A percentile compares a stretch with the other conserved stretches of the same genome.
Evolutionary conservation across 306 rosid species (phyloP).

Genomic region (Begonia masoniana): DNA sequence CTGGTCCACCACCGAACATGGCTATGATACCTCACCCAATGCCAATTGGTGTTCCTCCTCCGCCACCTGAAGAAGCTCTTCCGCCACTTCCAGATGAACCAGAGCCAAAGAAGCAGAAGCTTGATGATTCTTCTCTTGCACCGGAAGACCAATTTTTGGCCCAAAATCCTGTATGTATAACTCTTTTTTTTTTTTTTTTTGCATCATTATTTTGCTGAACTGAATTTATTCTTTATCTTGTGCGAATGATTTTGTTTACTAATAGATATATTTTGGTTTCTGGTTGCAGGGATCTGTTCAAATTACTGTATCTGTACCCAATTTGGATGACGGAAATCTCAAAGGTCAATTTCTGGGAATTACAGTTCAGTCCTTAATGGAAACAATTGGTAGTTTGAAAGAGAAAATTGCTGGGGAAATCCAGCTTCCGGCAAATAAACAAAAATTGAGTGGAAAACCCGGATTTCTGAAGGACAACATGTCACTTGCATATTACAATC

Average conservation of each 20-base stretch:
- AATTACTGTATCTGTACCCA: slow-evolving; percentile 65
- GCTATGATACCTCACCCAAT: slow-evolving; percentile 75
- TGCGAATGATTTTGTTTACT: not conserved
- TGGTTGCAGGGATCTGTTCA: slow-evolving; percentile 56
- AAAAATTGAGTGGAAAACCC: slow-evolving; percentile 90
- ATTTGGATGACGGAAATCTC: slow-evolving; percentile 87
- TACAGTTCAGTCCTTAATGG: slow-evolving; percentile 64
- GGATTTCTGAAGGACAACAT: slow-evolving; percentile 94
- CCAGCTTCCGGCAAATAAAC: slow-evolving; percentile 96
- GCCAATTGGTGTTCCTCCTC: slow-evolving; percentile 79
- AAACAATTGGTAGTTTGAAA: slow-evolving; percentile 77
- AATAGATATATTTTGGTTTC: slow-evolving; percentile 1
- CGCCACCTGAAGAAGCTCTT: slow-evolving; percentile 94
- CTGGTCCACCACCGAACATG: slow-evolving; percentile 47
- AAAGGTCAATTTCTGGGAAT: slow-evolving; percentile 78
- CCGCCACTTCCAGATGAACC: slow-evolving; percentile 96
- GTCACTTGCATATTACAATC: slow-evolving; percentile 83
- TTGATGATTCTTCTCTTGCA: slow-evolving; percentile 66
- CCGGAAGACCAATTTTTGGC: slow-evolving; percentile 90
- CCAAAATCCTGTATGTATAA: slow-evolving; percentile 54
- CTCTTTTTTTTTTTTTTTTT: not conserved
- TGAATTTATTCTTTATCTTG: not conserved
- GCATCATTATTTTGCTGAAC: too few relatives aligned
- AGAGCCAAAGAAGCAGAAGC: slow-evolving; percentile 85
- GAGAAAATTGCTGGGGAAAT: slow-evolving; percentile 96